Conservation (phyloP, 2,329 filamentous ascomycete species). For the Talaromyces sp. region DNA sequence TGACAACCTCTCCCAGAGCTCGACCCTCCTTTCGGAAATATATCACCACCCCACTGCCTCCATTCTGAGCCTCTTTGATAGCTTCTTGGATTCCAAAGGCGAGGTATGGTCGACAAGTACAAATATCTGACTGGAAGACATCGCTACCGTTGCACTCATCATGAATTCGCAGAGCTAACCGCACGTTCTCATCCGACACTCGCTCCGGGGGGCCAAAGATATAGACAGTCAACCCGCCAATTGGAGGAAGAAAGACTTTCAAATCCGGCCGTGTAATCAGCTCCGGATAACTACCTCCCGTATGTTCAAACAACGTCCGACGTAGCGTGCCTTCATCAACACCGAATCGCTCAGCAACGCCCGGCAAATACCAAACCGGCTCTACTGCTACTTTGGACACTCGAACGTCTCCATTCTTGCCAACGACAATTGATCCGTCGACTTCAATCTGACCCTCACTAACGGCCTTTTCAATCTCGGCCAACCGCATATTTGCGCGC, state of each 20-base stretch:
- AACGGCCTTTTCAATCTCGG: constrained; percentile 87
- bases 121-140: constrained; percentile 96
- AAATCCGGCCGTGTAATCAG: constrained; percentile 91
- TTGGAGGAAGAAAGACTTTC: constrained; percentile 91
- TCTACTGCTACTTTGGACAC: constrained; percentile 98
- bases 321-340: constrained; percentile 84
- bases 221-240: constrained; percentile 92
- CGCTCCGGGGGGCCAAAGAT: constrained; percentile 93
- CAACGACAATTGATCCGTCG: constrained; percentile 88
- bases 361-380: constrained; percentile 82
- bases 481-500: constrained; percentile 92
- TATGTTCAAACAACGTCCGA: constrained; percentile 87
- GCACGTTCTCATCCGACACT: constrained; percentile 79
- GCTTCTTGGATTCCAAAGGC: constrained; percentile 97
- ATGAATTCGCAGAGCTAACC: constrained; percentile 78
- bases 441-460: constrained; percentile 66
- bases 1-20: constrained; percentile 90
- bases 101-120: constrained; percentile 85
- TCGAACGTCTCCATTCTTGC: constrained; percentile 76
- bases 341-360: constrained; percentile 86
- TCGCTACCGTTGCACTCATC: constrained; percentile 93
- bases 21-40: constrained; percentile 98
- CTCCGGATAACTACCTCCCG: constrained; percentile 92
- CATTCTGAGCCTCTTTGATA: constrained; percentile 92
- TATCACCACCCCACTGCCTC: constrained; percentile 90